phyloP scores from a whole-genome alignment of 805 yeast species.

The Lipomyces yamadae region DNA sequence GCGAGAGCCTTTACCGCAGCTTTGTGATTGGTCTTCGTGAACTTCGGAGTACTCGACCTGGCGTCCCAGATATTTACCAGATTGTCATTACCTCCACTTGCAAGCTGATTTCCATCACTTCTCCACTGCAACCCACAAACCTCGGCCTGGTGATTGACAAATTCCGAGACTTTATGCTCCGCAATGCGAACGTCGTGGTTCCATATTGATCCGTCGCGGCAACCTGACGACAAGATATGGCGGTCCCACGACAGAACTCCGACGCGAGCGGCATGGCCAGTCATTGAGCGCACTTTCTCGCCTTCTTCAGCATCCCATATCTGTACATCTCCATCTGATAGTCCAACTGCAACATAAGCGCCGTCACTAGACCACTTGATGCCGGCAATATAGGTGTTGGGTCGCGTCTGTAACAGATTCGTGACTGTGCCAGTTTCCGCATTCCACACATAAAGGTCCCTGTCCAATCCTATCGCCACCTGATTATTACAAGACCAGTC shows the following conservation, averaged over 20 bases:
- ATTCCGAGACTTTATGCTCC: slow-evolving; percentile 66
- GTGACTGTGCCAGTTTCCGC: slow-evolving; percentile 82
- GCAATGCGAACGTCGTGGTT: slow-evolving; percentile 90
- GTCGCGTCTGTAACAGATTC: slow-evolving; percentile 60
- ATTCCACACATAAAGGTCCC: slow-evolving; percentile 88
- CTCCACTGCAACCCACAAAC: slow-evolving; percentile 91
- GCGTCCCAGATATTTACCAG: slow-evolving; percentile 93
- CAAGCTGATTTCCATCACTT: slow-evolving; percentile 79
- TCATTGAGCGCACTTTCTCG: slow-evolving; percentile 72
- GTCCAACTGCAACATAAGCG: slow-evolving; percentile 80
- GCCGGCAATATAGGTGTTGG: slow-evolving; percentile 63
- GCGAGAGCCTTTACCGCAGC: slow-evolving; percentile 96
- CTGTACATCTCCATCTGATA: slow-evolving; percentile 80
- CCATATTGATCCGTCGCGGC: slow-evolving; percentile 80
- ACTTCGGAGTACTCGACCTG: slow-evolving; percentile 68
- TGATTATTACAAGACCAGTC: slow-evolving; percentile 86
- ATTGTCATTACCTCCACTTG: slow-evolving; percentile 94
- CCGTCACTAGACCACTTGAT: slow-evolving; percentile 93
- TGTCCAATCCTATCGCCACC: slow-evolving; percentile 86
- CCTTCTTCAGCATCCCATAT: slow-evolving; percentile 90
- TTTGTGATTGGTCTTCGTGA: slow-evolving; percentile 75
- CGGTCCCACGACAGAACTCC: slow-evolving; percentile 85
- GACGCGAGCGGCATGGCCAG: slow-evolving; percentile 73
- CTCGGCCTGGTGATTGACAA: slow-evolving; percentile 79
- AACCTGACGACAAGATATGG: slow-evolving; percentile 82